Evolutionary conservation across 257 asterid species (phyloP), one percentile per base, ranked within the genome.

Genomic region (Echium plantagineum): DNA sequence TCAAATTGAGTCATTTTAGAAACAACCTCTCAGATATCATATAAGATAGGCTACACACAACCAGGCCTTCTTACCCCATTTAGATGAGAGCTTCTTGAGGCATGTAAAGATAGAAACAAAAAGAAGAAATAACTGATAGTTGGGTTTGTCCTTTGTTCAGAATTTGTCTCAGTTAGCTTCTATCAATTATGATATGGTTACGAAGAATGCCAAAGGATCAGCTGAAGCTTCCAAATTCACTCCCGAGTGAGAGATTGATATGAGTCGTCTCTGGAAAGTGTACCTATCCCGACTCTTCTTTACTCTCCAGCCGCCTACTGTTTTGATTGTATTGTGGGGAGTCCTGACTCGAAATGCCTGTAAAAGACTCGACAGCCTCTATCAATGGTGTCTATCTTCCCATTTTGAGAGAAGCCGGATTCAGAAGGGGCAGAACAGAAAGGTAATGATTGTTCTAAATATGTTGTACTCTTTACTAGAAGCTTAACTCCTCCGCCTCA

Each of bases 161-260:
- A 90, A 90, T 73, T 75, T 87, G 83, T 83, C 97, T 20, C 94
- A 85, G 76, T 75, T 90, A 60, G 95, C 94, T 60, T 87, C 94
- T 17, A 85, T 90, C 58, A 90, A 90, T 63, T 90, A 90, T 52
- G 96, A 87, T 77, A 70, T 90, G 79, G 74, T 81, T 12, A 69
- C 76, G 64, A 87, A 76, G 82, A 77, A 57, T 72, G 73, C 73
- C 71, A 78, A 74, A 76, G 94, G 85, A 65, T 77, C 85, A 59
- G 52, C 59, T 24, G 80, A 78, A 62, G 60, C 75, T 51, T 68
- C 69, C 42, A 75, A 69, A 54, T 58, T 70, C 62, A 63, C 74
- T 22, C 26, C 58, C 48, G 65, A 64, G 18, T 71, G 73, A 70
- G 35, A 56, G 17, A 21, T 56, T 46, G 59, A 60, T 9, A 61